Base-by-base conservation (phyloP, 2,329 filamentous ascomycete species). In the Claviceps africana region DNA sequence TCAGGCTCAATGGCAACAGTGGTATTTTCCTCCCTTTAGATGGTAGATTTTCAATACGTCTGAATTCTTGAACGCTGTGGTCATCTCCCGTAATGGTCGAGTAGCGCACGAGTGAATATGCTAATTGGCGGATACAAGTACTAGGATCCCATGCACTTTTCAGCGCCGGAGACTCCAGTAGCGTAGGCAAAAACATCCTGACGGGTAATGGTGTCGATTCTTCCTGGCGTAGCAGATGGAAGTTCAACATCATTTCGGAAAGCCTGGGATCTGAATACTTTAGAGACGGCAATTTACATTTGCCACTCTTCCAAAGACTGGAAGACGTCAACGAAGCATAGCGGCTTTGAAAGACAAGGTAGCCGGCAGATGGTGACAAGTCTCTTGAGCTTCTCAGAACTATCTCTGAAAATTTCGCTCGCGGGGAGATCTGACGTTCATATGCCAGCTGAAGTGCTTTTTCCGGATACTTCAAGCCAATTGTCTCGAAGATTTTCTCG, bases 131-230 rank as follows among this genome's bases (percentile, higher is more conserved):
- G 33, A 79, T 67, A 8, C 61, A 52, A 28, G 67, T 70, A 51
- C 77, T 77, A 53, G 74, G 68, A 51, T 73, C 70, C 79, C 81
- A 83, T 17, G 77, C 76, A 58, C 73, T 81, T 44, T 72, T 72
- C 31, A 74, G 72, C n/a, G 64, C 60, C 19, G 75, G 73, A 53
- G 73, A 75, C 56, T 84, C 81, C 10, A 81, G 67, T 0, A 88
- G 64, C 22, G 83, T 72, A 0, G 83, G 82, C 1, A 89, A 71
- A 61, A 84, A 90, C 13, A 87, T 72, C 42, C 73, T 66, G 13
- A 67, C 59, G 22, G 47, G 47, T 13, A 15, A 44, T 30, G 22
- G 4, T 19, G 33, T 10, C 15, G 35, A 25, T 13, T 6, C 2
- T 5, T 8, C 13, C 4, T 45, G 15, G 21, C 35, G 22, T 40